Conservation (phyloP, 1,284 basidiomycete genomes). For the Rugosomyces carneus region DNA sequence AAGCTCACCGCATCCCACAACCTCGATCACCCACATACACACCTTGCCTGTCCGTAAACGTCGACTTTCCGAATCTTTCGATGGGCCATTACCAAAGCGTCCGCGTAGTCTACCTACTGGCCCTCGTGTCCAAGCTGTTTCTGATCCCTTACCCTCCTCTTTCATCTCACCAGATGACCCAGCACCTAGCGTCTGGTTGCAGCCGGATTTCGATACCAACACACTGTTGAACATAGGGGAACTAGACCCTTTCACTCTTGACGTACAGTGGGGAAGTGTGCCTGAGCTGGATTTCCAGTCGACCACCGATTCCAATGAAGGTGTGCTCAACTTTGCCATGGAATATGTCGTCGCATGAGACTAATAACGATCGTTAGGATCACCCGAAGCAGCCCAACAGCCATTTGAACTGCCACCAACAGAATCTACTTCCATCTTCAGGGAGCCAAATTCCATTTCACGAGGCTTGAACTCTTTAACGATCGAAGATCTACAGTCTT, state of each 20-base stretch:
- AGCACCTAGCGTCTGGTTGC: constrained; percentile 18
- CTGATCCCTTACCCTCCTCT: constrained; percentile 22
- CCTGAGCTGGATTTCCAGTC: background rate
- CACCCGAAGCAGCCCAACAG: background rate
- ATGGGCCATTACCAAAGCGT: background rate
- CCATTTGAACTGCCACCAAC: background rate
- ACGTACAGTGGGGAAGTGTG: constrained; percentile 8
- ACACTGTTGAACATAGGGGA: constrained; percentile 16
- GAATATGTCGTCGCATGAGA: background rate
- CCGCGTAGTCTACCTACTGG: constrained; percentile 13
- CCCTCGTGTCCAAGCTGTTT: constrained; percentile 20
- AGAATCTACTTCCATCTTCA: background rate
- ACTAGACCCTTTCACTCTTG: constrained; percentile 8
- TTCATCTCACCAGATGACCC: constrained; percentile 5
- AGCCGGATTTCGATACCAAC: constrained; percentile 22
- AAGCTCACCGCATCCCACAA: background rate
- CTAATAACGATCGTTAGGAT: background rate
- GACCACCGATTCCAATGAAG: background rate
- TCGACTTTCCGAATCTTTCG: background rate
- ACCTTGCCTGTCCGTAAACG: background rate
- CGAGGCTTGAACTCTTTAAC: background rate
- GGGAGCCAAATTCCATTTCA: background rate
- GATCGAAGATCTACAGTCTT: background rate
- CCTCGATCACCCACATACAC: background rate
- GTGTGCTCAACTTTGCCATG: background rate